These are phyloP conservation scores for Penicillium psychrofluorescens DNA, from an alignment of 495 filamentous ascomycete genomes.

Conservation along the genomic window DNA sequence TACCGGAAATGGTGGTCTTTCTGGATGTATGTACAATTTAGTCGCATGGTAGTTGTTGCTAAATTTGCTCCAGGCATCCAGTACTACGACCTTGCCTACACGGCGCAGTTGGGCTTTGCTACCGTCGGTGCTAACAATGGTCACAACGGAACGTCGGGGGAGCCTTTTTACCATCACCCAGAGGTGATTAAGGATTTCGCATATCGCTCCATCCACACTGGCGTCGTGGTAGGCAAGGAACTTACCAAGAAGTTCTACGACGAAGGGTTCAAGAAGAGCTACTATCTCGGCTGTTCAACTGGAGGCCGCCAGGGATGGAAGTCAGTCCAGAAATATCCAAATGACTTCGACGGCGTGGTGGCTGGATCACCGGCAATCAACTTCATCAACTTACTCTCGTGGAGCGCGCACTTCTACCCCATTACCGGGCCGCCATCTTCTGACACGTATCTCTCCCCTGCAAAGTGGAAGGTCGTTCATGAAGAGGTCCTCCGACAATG, in stretches of 20 bases:
- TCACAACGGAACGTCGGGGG: slow-evolving; percentile 46
- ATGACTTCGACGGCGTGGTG: slow-evolving; percentile 60
- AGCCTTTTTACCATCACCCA: slow-evolving; percentile 42
- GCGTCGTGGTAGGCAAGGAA: slow-evolving; percentile 44
- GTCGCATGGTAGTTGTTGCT: background rate
- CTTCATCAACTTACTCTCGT: slow-evolving; percentile 44
- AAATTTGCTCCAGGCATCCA: slow-evolving; percentile 29
- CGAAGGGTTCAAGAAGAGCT: slow-evolving; percentile 36
- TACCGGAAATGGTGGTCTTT: slow-evolving; percentile 51
- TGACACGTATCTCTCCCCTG: slow-evolving; percentile 43
- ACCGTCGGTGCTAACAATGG: slow-evolving; percentile 51
- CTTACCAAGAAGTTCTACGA: slow-evolving; percentile 42
- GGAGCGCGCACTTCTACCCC: slow-evolving; percentile 46
- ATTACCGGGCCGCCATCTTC: slow-evolving; percentile 40
- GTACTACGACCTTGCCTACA: slow-evolving; percentile 38
- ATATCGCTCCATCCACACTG: slow-evolving; percentile 42
- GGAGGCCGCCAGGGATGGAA: slow-evolving; percentile 50
- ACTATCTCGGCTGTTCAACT: slow-evolving; percentile 51
- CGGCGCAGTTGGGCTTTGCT: slow-evolving; percentile 44
- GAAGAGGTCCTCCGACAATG: slow-evolving; percentile 58
- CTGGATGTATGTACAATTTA: slow-evolving; percentile 36
- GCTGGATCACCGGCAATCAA: slow-evolving; percentile 48
- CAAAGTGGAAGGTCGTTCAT: slow-evolving; percentile 44
- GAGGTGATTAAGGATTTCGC: slow-evolving; percentile 46
- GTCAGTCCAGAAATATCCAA: slow-evolving; percentile 40